Evolutionary conservation across 441 rosid genomes (phyloP).

Genomic region (Eruca vesicaria): DNA sequence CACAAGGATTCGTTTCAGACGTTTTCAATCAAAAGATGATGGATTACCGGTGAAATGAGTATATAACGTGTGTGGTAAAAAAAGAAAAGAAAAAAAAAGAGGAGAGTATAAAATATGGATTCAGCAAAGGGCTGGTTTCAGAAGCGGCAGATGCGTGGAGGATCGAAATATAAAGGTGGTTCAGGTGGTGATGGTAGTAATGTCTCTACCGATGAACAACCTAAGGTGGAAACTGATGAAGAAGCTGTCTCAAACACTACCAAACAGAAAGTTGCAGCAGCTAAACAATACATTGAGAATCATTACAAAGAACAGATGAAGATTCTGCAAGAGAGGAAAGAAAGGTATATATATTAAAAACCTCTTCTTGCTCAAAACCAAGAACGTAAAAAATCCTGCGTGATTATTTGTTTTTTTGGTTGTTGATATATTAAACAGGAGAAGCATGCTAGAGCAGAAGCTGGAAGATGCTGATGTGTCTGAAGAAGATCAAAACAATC

Average conservation of each 20-base stretch:
- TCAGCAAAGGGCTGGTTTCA: conserved; percentile 95
- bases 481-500: conserved; percentile 86
- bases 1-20: too few relatives aligned
- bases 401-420: background rate
- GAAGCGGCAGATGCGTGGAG: conserved; percentile 60
- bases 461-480: conserved; percentile 92
- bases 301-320: conserved; percentile 98
- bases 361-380: background rate
- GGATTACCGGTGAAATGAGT: too few relatives aligned
- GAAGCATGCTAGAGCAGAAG: conserved; percentile 72
- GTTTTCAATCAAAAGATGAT: too few relatives aligned
- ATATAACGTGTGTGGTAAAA: too few relatives aligned
- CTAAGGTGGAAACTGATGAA: conserved; percentile 36
- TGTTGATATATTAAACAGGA: conserved; percentile 37
- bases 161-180: conserved; percentile 34
- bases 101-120: conserved; percentile 44
- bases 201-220: conserved; percentile 22
- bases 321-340: conserved; percentile 83
- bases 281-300: conserved; percentile 92
- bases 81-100: too few relatives aligned
- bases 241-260: conserved; percentile 67
- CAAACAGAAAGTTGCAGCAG: conserved; percentile 87
- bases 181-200: conserved; percentile 34
- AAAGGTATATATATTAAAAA: conserved; percentile 48
- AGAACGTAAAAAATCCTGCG: background rate